Base-by-base conservation (phyloP, 2,329 filamentous ascomycete species). In the Fusarium caatingaense region DNA sequence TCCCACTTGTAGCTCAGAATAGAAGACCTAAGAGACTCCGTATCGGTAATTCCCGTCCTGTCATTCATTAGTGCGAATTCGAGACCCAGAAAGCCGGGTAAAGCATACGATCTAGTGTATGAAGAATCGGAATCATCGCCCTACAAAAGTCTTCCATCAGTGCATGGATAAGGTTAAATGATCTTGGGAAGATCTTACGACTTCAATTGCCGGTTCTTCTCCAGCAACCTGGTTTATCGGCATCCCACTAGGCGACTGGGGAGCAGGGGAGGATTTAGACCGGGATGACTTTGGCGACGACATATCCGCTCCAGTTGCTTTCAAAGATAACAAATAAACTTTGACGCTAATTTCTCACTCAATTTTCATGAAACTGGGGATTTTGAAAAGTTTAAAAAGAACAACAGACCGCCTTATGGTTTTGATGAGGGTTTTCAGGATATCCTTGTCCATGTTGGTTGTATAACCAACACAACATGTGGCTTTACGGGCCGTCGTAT, bases 1-100 rank as follows among this genome's bases (percentile, higher is more conserved):
- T 85, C 82, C 68, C 82, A 84, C 32, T 79, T 76, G 67, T 68
- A 73, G 5, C 56, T 64, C 28, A 73, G 21, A 7, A 73, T 73
- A 1, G 71, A 73, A 2, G 59, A 72, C 4, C 68, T 56, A 2
- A 73, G 60, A 0, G 71, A 70, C 20, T 64, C 68, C 2, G 71
- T 73, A 32, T 73, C 71, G 10, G 71, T 73, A 1, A 70, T 62
- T 2, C 51, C 20, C 2, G 60, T 64, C 5, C 65, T 65, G 5
- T 3, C 4, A 32, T 3, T 2, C 0, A 7, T 46, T 8, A 50
- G 41, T 27, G 12, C 7, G 30, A 10, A 10, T 8, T 12, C 12
- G 6, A 0, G 2, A 7, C 11, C 5, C n/a, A 18, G 3, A 20
- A 20, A 1, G 9, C 12, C n/a, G 34, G 49, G 11, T 12, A 27